These are phyloP conservation scores for Aspergillus ochraceus DNA, from an alignment of 2,329 filamentous ascomycete species.

Conservation along the genomic window DNA sequence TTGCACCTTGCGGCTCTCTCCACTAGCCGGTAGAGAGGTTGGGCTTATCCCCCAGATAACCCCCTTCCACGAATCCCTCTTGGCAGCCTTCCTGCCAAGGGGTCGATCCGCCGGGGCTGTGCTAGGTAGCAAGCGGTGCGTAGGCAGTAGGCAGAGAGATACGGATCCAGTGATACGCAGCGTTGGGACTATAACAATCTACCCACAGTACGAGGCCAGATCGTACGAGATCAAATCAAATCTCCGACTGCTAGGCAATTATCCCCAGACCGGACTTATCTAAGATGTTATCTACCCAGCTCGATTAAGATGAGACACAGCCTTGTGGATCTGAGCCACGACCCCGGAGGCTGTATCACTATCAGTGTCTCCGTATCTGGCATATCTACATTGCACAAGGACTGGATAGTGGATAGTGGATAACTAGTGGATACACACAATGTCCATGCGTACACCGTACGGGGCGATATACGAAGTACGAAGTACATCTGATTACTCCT, in stretches of 20 bases:
- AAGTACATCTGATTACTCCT: not conserved
- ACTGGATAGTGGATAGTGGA: too few relatives aligned
- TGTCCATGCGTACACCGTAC: not conserved
- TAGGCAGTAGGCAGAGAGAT: not conserved
- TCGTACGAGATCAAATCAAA: not conserved
- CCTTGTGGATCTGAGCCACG: not conserved
- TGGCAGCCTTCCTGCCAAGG: not conserved
- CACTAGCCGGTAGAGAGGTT: too few relatives aligned
- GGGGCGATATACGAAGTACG: too few relatives aligned
- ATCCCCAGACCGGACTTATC: not conserved
- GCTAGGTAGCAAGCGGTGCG: not conserved
- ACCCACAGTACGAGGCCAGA: not conserved
- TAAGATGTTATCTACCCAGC: not conserved
- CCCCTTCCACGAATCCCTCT: not conserved
- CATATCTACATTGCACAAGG: not conserved
- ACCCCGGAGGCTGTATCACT: not conserved
- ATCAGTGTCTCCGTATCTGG: not conserved
- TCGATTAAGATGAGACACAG: not conserved
- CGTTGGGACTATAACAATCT: too few relatives aligned
- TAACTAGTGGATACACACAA: not conserved
- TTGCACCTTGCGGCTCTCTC: not conserved
- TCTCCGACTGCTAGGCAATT: not conserved
- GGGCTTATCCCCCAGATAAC: not conserved
- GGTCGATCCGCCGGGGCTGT: not conserved
- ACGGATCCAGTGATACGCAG: not conserved